Base-by-base conservation (phyloP, 768 basidiomycete species). In the Leccinellum rugosiceps region DNA sequence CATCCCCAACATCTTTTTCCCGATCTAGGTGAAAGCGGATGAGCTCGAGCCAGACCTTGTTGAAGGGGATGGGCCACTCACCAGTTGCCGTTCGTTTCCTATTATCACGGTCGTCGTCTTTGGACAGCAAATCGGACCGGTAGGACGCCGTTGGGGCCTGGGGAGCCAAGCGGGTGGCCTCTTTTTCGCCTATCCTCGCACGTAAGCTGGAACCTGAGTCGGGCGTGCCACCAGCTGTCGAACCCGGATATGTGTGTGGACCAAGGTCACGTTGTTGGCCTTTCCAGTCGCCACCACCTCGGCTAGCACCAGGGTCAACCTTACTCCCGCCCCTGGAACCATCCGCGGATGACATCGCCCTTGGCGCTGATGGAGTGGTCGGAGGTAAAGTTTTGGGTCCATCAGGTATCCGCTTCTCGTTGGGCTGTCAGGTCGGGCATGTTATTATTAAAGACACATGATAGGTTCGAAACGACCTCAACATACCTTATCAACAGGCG, bases 11-110 rank as follows among this genome's bases (percentile, higher is more conserved):
- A 47, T 83, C 86, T 66, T 82, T 83, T 46, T 88, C 86, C 28
- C 87, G 87, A 66, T 87, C 87, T 88, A 59, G 28, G 58, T 50
- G 19, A 51, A 50, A 47, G 28, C 45, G 47, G 52, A 14, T 58
- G 9, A 63, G 35, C 19, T 53, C 58, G 49, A 44, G 48, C 35
- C 32, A 50, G 45, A 55, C 23, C 15, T n/a, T 4, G 17, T 17
- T n/a, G 21, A 13, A 21, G 10, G 19, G 0, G 3, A 25, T 15
- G 17, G 17, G 17, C 41, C 30, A 63, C 82, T 62, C 73, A 89
- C 90, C 90, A 68, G 86, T 82, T 32, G 77, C 72, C 23, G 84
- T 82, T 55, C 90, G 81, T 74, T 92, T 92, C 66, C 87, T 76
- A 43, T 74, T 75, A 58, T 88, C 87, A 49, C 84, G 81, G 28